Base-by-base conservation (phyloP, 2,329 filamentous ascomycete species). In the Exophiala sp. region DNA sequence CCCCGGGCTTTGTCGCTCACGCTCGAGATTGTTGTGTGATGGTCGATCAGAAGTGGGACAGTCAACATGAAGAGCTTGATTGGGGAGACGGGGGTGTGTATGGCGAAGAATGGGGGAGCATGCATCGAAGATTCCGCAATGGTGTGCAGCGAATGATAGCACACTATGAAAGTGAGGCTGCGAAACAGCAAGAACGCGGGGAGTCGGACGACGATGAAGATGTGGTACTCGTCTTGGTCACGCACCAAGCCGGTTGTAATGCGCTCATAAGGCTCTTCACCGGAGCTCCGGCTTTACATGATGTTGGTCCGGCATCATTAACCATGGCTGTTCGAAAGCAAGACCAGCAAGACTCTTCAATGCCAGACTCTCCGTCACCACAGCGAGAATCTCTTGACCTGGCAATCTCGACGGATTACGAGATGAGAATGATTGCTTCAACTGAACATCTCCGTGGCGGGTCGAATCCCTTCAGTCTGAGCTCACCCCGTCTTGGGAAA, bases 11-110 rank as follows among this genome's bases (percentile, higher is more conserved):
- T 64, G 86, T 95, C 14, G 80, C 88, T 0, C 93, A 98, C 68
- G 91, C 91, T 7, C 81, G 89, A 55, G 88, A 97, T 64, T 81
- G 85, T 10, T 97, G 89, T 63, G 76, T 87, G 3, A 78, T 86
- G 43, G 77, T 96, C n/a, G 93, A 98, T 67, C 94, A 88, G 62
- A 86, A 91, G 61, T 98, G 93, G 91, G 90, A 98, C 64, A 96
- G 90, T 52, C 91, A 90, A 76, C 79, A 86, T 11, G 72, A 78
- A 2, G 81, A 86, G 0, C 76, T 88, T 37, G 75, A 83, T 55
- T 97, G 93, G 86, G 91, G 90, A 5, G 83, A 88, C 61, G 91
- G 91, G 8, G 93, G 91, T 32, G 78, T 84, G 37, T 86, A 88
- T 60, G 89, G 88, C 1, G 93, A 98, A 68, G 93, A 97, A 68